Conservation (phyloP, 2,329 filamentous ascomycete species). For the Aspergillus niger region DNA sequence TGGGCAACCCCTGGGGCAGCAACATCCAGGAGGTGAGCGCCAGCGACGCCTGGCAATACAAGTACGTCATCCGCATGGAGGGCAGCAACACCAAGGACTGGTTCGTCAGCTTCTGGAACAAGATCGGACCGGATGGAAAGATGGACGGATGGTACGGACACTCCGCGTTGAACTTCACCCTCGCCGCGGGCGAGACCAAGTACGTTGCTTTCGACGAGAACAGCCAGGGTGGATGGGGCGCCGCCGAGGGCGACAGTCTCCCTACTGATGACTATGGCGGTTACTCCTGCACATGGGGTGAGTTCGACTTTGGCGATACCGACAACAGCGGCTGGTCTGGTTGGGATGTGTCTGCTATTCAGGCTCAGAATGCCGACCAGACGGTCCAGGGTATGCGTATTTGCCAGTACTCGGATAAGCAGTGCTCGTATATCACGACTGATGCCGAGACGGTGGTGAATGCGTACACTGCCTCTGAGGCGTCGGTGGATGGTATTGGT, state of each 20-base stretch:
- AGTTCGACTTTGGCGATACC: slow-evolving; percentile 39
- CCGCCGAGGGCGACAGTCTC: slow-evolving; percentile 29
- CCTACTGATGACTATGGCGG: slow-evolving; percentile 33
- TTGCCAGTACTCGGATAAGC: slow-evolving; percentile 27
- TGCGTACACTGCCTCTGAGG: slow-evolving; percentile 31
- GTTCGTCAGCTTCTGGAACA: slow-evolving; percentile 45
- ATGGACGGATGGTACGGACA: slow-evolving; percentile 42
- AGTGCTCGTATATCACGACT: slow-evolving; percentile 35
- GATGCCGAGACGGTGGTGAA: slow-evolving; percentile 26
- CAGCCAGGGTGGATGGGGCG: slow-evolving; percentile 41
- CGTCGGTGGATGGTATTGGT: slow-evolving; percentile 37
- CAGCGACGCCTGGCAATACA: slow-evolving; percentile 33
- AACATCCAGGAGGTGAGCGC: slow-evolving; percentile 42
- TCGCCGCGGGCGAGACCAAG: slow-evolving; percentile 33
- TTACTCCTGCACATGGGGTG: slow-evolving; percentile 41
- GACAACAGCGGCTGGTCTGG: slow-evolving; percentile 41
- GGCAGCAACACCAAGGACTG: slow-evolving; percentile 35
- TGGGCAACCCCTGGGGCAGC: slow-evolving; percentile 43
- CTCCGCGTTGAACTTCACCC: slow-evolving; percentile 34
- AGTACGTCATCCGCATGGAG: slow-evolving; percentile 39
- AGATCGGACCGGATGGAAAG: slow-evolving; percentile 37
- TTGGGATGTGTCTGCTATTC: slow-evolving; percentile 44
- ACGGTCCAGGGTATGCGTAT: slow-evolving; percentile 40
- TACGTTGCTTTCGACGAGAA: slow-evolving; percentile 44
- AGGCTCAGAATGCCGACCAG: slow-evolving; percentile 33